Evolutionary conservation across 352 stramenopile genomes (phyloP), one percentile per base, ranked within the genome.

Genomic region (Phytophthora pseudosyringae): DNA sequence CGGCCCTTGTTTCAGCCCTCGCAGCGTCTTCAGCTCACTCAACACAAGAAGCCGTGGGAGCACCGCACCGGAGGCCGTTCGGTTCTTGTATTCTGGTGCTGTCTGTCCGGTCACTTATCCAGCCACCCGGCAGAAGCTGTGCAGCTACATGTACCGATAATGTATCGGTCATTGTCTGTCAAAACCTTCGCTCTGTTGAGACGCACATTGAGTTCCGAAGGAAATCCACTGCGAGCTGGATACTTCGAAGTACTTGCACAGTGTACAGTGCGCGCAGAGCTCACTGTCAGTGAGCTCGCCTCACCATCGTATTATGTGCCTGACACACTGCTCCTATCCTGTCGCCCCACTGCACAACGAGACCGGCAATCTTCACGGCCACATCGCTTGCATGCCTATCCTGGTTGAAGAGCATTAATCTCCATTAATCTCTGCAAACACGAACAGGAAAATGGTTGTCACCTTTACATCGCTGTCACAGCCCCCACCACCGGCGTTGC

Each of bases 391-490:
- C 28, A 41, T 53, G 26, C 50, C 25, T 38, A 31, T 58, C 50
- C n/a, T 47, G 13, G 21, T 16, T 58, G 50, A 47, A 48, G 25
- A 57, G 49, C 28, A 35, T 56, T 48, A 58, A 58, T 48, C 51
- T 59, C 38, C 38, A 15, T 48, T 58, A 46, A 57, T 44, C 26
- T 46, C 33, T 56, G 49, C 49, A 56, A 29, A 15, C 13, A 52
- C 15, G 50, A 39, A 58, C 50, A 46, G 49, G 33, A 46, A 47
- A 39, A 15, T 33, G 25, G 15, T 10, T 18, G 21, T 13, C 16
- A 38, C 38, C 38, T 59, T 59, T 59, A 59, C 51, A 59, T 35
- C 38, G 49, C n/a, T 16, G n/a, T 41, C 51, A 49, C 26, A 12
- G 10, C 29, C 29, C 2, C 28, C 46, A 5, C 6, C 4, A 54